Base-by-base conservation (phyloP, 306 rosid genomes). In the Corylus heterophylla region DNA sequence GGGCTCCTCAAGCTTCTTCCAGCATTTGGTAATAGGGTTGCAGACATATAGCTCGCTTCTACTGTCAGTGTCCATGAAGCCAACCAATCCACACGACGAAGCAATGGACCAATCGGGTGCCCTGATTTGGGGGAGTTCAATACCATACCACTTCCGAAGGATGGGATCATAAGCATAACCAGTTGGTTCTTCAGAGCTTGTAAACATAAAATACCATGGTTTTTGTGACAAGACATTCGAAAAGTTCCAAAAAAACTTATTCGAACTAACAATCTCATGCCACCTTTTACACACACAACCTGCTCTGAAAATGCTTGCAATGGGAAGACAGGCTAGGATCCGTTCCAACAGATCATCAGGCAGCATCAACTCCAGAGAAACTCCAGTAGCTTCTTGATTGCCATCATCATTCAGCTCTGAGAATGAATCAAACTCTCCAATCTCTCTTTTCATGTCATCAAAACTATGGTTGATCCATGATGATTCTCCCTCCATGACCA, bases 191-290 rank as follows among this genome's bases (percentile, higher is more conserved):
- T 87, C 91, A 20, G 90, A 86, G 87, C 87, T 84, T 1, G 97
- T 96, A 72, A 96, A 96, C 99, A 96, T 96, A 77, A 84, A 93
- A 83, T 96, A 93, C 99, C 99, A 96, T 17, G 99, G 98, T 75
- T 91, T 93, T 69, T 93, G 98, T 0, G 94, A 81, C 9, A 81
- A 81, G 42, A 81, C 79, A 27, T 74, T 74, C 0, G 97, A 86
- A 74, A 83, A 89, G 78, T 86, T 92, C 91, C 94, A 91, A 18
- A 89, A 27, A 81, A 92, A 95, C 80, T 89, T 89, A 29, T 78
- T 80, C 1, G 98, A 91, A 84, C 90, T 80, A 45, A 96, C 86
- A 71, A 96, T 90, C 67, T 85, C 96, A 39, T 85, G 45, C 99
- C 98, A 96, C 79, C 97, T 87, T 81, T 90, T 96, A 83, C 96